Conservation (phyloP, 2,329 filamentous ascomycete species). For the Aspergillus clavatus region DNA sequence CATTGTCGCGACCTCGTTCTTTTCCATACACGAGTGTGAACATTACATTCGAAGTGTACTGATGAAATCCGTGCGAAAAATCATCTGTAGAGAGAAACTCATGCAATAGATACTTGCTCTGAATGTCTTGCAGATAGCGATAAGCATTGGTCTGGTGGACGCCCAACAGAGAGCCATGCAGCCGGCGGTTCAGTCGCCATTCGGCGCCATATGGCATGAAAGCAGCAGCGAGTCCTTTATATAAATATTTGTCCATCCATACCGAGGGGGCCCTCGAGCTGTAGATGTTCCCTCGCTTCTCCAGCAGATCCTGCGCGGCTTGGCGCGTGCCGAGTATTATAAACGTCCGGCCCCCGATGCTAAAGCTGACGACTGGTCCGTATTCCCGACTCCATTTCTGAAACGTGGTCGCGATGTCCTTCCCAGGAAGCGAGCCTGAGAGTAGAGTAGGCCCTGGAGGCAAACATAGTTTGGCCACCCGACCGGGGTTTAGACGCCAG, state of each 20-base stretch:
- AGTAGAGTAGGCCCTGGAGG: conserved; percentile 10
- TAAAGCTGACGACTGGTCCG: conserved; percentile 33
- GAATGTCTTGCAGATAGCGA: conserved; percentile 47
- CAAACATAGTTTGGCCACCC: not conserved
- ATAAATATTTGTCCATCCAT: conserved; percentile 25
- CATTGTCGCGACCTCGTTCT: conserved; percentile 39
- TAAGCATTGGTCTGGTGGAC: conserved; percentile 43
- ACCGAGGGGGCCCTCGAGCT: conserved; percentile 32
- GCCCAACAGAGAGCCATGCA: conserved; percentile 44
- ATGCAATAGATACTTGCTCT: conserved; percentile 43
- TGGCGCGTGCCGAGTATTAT: conserved; percentile 33
- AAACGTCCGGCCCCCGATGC: conserved; percentile 27
- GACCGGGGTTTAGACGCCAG: not conserved
- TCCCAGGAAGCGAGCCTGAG: conserved; percentile 3
- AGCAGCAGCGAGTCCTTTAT: conserved; percentile 40
- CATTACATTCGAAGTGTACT: conserved; percentile 48
- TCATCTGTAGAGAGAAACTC: conserved; percentile 38
- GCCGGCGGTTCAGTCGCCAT: conserved; percentile 43
- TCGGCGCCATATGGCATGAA: conserved; percentile 48
- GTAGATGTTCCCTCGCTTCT: conserved; percentile 36
- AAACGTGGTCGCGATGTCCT: conserved; percentile 5
- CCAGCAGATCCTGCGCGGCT: conserved; percentile 35
- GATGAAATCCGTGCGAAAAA: conserved; percentile 46
- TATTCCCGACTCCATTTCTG: conserved; percentile 31
- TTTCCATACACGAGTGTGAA: conserved; percentile 51